Evolutionary conservation across 176 grass and related monocot species (phyloP).

Genomic region (Rhipidocladum racemiflorum): DNA sequence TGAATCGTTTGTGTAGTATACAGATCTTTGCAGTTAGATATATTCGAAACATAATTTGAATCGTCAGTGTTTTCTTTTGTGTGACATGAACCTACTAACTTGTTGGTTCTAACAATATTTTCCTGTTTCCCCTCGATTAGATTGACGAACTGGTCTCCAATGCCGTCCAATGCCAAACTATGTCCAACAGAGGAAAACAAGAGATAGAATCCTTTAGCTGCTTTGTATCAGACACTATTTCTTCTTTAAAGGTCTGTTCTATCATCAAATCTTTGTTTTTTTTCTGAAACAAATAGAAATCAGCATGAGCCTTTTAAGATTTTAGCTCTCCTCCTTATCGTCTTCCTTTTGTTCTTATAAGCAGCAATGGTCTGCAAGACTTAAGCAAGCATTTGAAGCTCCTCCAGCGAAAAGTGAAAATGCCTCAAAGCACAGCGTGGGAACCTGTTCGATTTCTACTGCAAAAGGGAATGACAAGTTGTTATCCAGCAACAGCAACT

Average conservation of each 20-base stretch:
- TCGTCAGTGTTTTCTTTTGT: slow-evolving; percentile 14
- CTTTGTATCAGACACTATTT: slow-evolving; percentile 57
- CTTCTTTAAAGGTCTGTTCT: slow-evolving; percentile 69
- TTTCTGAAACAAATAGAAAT: neutral
- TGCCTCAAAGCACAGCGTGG: neutral
- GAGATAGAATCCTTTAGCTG: slow-evolving; percentile 73
- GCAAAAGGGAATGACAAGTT: slow-evolving; percentile 22
- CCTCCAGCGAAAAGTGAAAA: slow-evolving; percentile 27
- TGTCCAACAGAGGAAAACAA: slow-evolving; percentile 48
- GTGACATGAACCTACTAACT: neutral
- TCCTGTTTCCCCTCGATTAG: slow-evolving; percentile 35
- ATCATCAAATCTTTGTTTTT: slow-evolving; percentile 14
- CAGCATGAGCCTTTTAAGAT: neutral
- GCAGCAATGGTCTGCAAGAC: slow-evolving; percentile 71
- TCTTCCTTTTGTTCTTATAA: slow-evolving; percentile 17
- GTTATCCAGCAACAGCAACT: slow-evolving; percentile 14
- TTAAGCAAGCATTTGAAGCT: slow-evolving; percentile 55
- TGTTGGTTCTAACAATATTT: slow-evolving; percentile 7
- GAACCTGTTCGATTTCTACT: slow-evolving; percentile 20
- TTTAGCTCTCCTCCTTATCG: neutral
- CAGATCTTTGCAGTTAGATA: neutral
- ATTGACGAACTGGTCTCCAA: slow-evolving; percentile 62
- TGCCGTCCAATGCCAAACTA: slow-evolving; percentile 48
- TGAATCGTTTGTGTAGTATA: neutral
- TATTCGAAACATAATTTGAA: neutral